Base-by-base conservation (phyloP, 352 stramenopile species). In the Phytopythium montanum region DNA sequence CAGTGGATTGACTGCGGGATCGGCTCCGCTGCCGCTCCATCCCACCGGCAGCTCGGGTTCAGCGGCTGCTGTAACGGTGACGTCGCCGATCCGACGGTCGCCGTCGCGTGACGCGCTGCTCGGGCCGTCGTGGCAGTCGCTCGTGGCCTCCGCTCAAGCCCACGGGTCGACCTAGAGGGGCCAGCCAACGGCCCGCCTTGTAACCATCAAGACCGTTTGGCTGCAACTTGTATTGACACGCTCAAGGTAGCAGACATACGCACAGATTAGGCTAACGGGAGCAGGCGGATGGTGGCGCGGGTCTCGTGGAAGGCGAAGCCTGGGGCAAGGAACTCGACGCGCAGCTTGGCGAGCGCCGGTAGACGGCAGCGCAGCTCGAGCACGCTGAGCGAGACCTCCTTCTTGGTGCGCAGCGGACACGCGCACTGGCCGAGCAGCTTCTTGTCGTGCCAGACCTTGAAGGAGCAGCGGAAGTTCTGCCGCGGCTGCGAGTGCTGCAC, bases 21-120 rank as follows among this genome's bases (percentile, higher is more conserved):
- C 28, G 12, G 25, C 36, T 31, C 56, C 44, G 36, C 56, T 33
- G 14, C 56, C 56, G 45, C 56, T 55, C 4, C 59, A 31, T 44
- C 28, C 6, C 16, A 13, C 21, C 19, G 26, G 13, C 10, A 59
- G 36, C 9, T 58, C 56, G 29, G 33, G 25, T 12, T 28, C 50
- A n/a, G 50, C 33, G 41, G 18, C 41, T 18, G 19, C 19, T 41
- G 9, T 38, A n/a, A 12, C 31, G 36, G 9, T 58, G 13, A 44
- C 61, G 26, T 62, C 54, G 6, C 38, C 65, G 25, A 90, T 92
- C 54, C 80, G 80, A 48, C 69, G 82, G 46, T 86, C 79, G 19
- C 81, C 79, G 46, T 92, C 83, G 34, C 73, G 83, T 3, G 78
- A 92, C 62, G 77, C 69, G 59, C 65, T 90, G 38, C 78, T 92